Evolutionary conservation across 768 basidiomycete genomes (phyloP).

Genomic region (Amanita rubescens): DNA sequence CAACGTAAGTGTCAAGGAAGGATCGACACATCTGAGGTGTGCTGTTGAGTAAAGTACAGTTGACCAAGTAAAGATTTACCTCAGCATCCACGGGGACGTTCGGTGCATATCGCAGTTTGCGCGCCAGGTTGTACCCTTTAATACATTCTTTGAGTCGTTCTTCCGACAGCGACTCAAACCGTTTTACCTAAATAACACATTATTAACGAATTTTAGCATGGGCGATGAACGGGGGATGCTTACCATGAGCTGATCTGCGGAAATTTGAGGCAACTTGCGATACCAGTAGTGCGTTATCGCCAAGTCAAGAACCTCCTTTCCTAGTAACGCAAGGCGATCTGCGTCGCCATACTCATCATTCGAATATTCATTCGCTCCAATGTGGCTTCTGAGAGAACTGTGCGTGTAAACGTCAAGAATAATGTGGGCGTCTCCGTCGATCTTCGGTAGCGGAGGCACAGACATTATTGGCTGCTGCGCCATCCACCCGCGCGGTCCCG

Average conservation of each 20-base stretch:
- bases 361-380: constrained; percentile 8
- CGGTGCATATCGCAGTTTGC: constrained; percentile 44
- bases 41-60: background rate
- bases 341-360: constrained; percentile 50
- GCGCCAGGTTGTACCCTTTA: constrained; percentile 37
- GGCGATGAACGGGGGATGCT: constrained; percentile 11
- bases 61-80: constrained; percentile 4
- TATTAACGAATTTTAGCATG: constrained; percentile 2
- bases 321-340: constrained; percentile 53
- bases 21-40: constrained; percentile 20
- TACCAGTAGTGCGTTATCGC: constrained; percentile 46
- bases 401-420: constrained; percentile 56
- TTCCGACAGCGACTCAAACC: constrained; percentile 3
- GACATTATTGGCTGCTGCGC: constrained; percentile 11
- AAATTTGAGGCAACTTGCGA: constrained; percentile 33
- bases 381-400: constrained; percentile 25
- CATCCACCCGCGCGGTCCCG: background rate
- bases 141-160: constrained; percentile 1
- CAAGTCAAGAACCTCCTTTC: constrained; percentile 43
- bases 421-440: constrained; percentile 46
- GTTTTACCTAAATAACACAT: background rate
- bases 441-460: constrained; percentile 44
- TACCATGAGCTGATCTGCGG: constrained; percentile 38
- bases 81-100: constrained; percentile 26
- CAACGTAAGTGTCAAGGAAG: constrained; percentile 55